Conservation (phyloP, 129 eudicot species). For the Rutidosis leptorrhynchoides region DNA sequence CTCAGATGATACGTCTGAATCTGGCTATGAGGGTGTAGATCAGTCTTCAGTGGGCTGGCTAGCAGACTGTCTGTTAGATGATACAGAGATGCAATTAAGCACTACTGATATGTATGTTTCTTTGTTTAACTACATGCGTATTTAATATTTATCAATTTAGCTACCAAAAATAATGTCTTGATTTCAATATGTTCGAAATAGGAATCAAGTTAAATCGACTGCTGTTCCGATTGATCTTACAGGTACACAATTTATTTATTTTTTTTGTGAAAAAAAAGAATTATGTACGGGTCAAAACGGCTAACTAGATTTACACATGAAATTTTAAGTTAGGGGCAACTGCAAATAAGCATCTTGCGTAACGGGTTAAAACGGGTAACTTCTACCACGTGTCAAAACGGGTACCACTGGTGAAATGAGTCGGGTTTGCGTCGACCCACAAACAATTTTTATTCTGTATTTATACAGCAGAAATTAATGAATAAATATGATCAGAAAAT, state of each 20-base stretch:
- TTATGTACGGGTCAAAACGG: neutral
- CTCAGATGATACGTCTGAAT: constrained; percentile 50
- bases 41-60: constrained; percentile 79
- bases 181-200: constrained; percentile 38
- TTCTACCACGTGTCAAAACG: neutral
- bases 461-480: neutral
- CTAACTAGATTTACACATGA: neutral
- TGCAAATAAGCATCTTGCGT: neutral
- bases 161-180: constrained; percentile 11
- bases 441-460: neutral
- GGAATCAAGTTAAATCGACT: constrained; percentile 51
- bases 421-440: neutral
- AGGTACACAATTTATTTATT: constrained; percentile 38
- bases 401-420: neutral
- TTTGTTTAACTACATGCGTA: constrained; percentile 12
- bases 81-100: constrained; percentile 54
- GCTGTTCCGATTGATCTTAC: constrained; percentile 52
- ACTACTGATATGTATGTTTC: constrained; percentile 58
- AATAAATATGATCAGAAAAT: neutral
- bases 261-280: neutral
- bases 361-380: too few species aligned
- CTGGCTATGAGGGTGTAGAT: constrained; percentile 50
- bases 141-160: constrained; percentile 15
- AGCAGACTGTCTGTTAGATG: constrained; percentile 64
- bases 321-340: neutral